Evolutionary conservation across 768 basidiomycete genomes (phyloP).

Genomic region (Austroboletus eburneus): DNA sequence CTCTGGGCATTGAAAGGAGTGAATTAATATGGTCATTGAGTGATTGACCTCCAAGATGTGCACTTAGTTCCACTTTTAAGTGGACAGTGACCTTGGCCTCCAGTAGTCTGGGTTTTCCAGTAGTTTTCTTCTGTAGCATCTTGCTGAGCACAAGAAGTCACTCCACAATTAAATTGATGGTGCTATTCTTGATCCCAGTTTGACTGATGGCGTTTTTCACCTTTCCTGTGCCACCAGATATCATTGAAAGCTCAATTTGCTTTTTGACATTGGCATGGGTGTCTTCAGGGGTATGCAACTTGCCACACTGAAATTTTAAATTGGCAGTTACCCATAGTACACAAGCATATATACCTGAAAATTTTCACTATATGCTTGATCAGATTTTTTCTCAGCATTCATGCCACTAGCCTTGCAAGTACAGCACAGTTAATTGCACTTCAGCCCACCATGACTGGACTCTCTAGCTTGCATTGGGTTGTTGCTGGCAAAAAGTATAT

Average conservation of each 20-base stretch:
- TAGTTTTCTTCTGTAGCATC: not conserved
- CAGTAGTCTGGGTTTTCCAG: not conserved
- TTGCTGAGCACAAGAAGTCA: slow-evolving; percentile 30
- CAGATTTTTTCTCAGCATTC: slow-evolving; percentile 13
- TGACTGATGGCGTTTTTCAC: slow-evolving; percentile 25
- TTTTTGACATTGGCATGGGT: not conserved
- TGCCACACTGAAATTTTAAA: not conserved
- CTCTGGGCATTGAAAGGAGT: slow-evolving; percentile 13
- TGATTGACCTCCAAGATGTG: not conserved
- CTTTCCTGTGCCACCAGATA: slow-evolving; percentile 9
- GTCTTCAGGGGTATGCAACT: slow-evolving; percentile 6
- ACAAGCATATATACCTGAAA: slow-evolving; percentile 12
- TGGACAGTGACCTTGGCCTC: not conserved
- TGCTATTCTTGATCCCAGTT: slow-evolving; percentile 33
- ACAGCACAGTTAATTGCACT: slow-evolving; percentile 31
- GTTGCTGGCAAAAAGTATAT: slow-evolving; percentile 22
- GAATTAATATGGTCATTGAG: slow-evolving; percentile 13
- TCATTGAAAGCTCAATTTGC: slow-evolving; percentile 6
- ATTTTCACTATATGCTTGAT: slow-evolving; percentile 24
- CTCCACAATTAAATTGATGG: slow-evolving; percentile 29
- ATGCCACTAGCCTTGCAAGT: slow-evolving; percentile 33
- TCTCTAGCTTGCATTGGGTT: slow-evolving; percentile 38
- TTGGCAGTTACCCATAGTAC: not conserved
- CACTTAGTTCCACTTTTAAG: slow-evolving; percentile 5
- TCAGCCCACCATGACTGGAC: slow-evolving; percentile 30